Percentiles rank a stretch among this genome's conserved stretches.
These are phyloP conservation scores for Chytridiales sp. DNA, from an alignment of 371 early-diverging fungal species.

Conservation along the genomic window DNA sequence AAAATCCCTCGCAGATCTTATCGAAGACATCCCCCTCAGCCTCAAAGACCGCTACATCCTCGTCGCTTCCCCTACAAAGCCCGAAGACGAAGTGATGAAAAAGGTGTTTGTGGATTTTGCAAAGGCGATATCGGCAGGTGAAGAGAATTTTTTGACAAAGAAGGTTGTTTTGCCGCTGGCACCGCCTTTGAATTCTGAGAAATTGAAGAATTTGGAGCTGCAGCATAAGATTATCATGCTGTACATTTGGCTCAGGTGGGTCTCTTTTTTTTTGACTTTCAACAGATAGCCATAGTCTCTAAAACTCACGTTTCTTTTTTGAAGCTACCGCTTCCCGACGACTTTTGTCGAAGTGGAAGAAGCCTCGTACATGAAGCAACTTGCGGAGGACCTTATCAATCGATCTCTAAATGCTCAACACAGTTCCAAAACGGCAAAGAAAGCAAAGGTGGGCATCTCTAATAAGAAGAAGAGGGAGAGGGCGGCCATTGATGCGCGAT, in stretches of 20 bases:
- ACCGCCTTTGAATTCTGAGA: slow-evolving; percentile 30
- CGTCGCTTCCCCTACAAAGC: slow-evolving; percentile 31
- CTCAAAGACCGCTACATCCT: slow-evolving; percentile 44
- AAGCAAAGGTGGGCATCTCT: too few relatives aligned
- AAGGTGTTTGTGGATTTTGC: slow-evolving; percentile 25
- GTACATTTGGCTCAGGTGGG: slow-evolving; percentile 78
- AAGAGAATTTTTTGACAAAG: slow-evolving; percentile 47
- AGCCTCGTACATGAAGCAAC: slow-evolving; percentile 20
- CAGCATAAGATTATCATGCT: slow-evolving; percentile 74
- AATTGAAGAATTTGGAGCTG: slow-evolving; percentile 61
- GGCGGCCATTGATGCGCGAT: too few relatives aligned
- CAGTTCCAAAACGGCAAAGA: too few relatives aligned
- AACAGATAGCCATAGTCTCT: background rate
- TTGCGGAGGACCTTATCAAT: slow-evolving; percentile 25
- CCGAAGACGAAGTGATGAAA: slow-evolving; percentile 12
- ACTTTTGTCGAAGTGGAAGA: slow-evolving; percentile 24
- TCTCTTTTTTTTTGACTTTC: background rate
- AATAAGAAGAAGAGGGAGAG: too few relatives aligned
- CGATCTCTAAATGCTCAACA: slow-evolving; percentile 8
- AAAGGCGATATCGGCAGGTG: slow-evolving; percentile 36
- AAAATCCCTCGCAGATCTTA: slow-evolving; percentile 61
- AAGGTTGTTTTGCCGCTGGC: slow-evolving; percentile 53
- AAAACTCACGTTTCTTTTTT: background rate
- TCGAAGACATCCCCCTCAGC: slow-evolving; percentile 52
- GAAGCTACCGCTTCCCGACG: slow-evolving; percentile 36